Evolutionary conservation across 495 filamentous ascomycete species (phyloP).

Genomic region (Achaetomiella virescens): DNA sequence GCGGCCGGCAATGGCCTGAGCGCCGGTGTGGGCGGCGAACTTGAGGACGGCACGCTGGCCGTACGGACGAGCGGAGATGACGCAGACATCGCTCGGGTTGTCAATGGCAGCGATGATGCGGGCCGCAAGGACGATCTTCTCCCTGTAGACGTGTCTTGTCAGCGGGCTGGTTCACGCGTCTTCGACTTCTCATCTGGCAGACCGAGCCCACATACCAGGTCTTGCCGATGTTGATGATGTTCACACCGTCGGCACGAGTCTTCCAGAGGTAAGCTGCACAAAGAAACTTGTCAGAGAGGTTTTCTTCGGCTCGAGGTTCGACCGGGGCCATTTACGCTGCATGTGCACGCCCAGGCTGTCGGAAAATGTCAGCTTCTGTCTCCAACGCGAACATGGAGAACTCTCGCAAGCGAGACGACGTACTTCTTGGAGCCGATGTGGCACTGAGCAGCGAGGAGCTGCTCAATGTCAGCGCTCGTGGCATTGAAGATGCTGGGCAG

Average conservation of each 20-base stretch:
- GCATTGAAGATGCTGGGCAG: slow-evolving; percentile 78
- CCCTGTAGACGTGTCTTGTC: slow-evolving; percentile 50
- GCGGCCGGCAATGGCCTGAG: slow-evolving; percentile 95
- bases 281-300: slow-evolving; percentile 15
- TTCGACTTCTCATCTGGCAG: not conserved
- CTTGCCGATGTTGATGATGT: slow-evolving; percentile 99
- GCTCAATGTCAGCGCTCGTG: slow-evolving; percentile 84
- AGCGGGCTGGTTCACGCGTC: not conserved
- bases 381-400: not conserved
- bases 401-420: slow-evolving; percentile 4
- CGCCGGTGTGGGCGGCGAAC: slow-evolving; percentile 96
- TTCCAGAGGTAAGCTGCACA: slow-evolving; percentile 84
- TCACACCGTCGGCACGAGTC: slow-evolving; percentile 94
- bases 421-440: slow-evolving; percentile 96
- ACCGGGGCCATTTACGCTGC: slow-evolving; percentile 52
- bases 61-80: slow-evolving; percentile 98
- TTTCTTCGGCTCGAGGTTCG: not conserved
- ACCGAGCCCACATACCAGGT: slow-evolving; percentile 71
- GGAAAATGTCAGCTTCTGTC: slow-evolving; percentile 15
- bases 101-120: slow-evolving; percentile 98
- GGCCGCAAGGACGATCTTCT: slow-evolving; percentile 97
- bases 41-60: slow-evolving; percentile 99
- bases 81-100: slow-evolving; percentile 98
- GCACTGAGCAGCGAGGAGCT: slow-evolving; percentile 92
- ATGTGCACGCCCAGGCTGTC: slow-evolving; percentile 81